These are phyloP conservation scores for Coniophora puteana DNA, from an alignment of 1,284 basidiomycete genomes.

Conservation along the genomic window DNA sequence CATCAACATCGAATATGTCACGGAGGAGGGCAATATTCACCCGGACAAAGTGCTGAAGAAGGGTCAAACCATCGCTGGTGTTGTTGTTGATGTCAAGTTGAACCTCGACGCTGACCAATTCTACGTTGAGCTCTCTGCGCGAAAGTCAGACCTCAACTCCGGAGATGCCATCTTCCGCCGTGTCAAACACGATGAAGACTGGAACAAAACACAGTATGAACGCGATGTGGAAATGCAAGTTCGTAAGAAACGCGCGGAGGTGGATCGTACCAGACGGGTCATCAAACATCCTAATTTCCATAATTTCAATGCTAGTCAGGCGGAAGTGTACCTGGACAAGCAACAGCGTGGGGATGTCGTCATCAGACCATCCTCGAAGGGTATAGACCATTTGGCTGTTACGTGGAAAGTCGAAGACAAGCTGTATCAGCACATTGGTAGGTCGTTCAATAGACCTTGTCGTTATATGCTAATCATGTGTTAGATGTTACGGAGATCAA, in stretches of 20 bases:
- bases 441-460: conserved; percentile 10
- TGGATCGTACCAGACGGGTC: conserved; percentile 75
- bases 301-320: conserved; percentile 89
- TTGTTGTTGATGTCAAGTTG: conserved; percentile 74
- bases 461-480: conserved; percentile 10
- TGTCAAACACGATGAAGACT: conserved; percentile 60
- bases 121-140: conserved; percentile 76
- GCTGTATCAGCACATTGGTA: conserved; percentile 96
- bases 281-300: conserved; percentile 99
- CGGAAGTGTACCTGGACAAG: conserved; percentile 86
- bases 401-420: conserved; percentile 99
- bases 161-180: conserved; percentile 67
- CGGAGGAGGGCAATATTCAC: conserved; percentile 42
- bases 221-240: conserved; percentile 74
- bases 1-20: conserved; percentile 67
- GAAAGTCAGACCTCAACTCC: conserved; percentile 61
- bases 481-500: conserved; percentile 91
- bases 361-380: conserved; percentile 94
- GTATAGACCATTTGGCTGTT: conserved; percentile 90
- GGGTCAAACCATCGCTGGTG: conserved; percentile 79
- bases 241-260: conserved; percentile 83
- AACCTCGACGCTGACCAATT: conserved; percentile 64
- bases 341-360: conserved; percentile 95
- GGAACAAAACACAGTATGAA: conserved; percentile 64
- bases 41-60: conserved; percentile 55